phyloP scores from a whole-genome alignment of 129 eudicot species.

The Saussurea involucrata region DNA sequence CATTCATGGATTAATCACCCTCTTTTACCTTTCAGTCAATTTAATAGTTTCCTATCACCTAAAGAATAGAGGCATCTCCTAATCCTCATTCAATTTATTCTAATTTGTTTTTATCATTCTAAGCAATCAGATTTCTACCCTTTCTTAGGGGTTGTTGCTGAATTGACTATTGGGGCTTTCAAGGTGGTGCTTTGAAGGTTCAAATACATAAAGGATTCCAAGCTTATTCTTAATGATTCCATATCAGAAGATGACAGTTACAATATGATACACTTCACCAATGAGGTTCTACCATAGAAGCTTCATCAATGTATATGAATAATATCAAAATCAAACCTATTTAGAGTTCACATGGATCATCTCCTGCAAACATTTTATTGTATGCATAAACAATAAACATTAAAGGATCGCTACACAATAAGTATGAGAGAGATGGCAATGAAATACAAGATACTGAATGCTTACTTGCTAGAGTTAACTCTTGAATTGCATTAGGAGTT shows the following conservation, averaged over 20 bases:
- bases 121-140: neutral
- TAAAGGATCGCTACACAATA: neutral
- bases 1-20: neutral
- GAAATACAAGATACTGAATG: neutral
- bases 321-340: neutral
- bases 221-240: neutral
- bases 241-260: neutral
- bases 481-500: slow-evolving; percentile 70
- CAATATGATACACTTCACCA: neutral
- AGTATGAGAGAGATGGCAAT: neutral
- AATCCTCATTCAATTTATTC: neutral
- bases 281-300: neutral
- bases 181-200: neutral
- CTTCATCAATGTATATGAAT: neutral
- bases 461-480: slow-evolving; percentile 81
- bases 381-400: neutral
- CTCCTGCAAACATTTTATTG: neutral
- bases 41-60: neutral
- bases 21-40: neutral
- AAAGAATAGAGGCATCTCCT: neutral
- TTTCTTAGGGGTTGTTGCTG: neutral
- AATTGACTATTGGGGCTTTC: neutral
- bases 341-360: neutral
- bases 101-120: too few relatives aligned
- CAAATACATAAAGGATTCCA: neutral